Conservation (phyloP, 352 stramenopile genomes). For the Globisporangium emineosum region DNA sequence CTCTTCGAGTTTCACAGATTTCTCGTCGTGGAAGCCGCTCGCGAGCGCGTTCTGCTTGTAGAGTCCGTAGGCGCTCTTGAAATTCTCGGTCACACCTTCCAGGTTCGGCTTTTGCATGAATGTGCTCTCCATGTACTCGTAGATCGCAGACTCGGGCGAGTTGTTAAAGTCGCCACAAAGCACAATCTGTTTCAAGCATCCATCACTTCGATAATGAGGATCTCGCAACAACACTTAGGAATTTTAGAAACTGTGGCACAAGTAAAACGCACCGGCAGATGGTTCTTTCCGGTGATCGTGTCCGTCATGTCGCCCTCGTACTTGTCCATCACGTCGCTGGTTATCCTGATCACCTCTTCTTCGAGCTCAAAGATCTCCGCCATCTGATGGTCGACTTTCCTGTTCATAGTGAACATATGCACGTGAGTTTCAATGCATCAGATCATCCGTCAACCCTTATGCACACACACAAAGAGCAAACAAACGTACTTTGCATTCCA, state of each 20-base stretch:
- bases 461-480: not conserved
- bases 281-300: slow-evolving; percentile 47
- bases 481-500: slow-evolving; percentile 80
- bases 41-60: slow-evolving; percentile 56
- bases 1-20: slow-evolving; percentile 27
- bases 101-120: slow-evolving; percentile 85
- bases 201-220: no score
- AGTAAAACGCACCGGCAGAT: slow-evolving; percentile 38
- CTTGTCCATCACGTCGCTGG: slow-evolving; percentile 75
- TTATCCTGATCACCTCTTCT: slow-evolving; percentile 81
- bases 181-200: slow-evolving; percentile 39
- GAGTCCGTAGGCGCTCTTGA: slow-evolving; percentile 66
- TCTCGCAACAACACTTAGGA: not conserved
- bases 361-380: slow-evolving; percentile 79
- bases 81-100: slow-evolving; percentile 60
- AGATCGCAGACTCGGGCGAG: slow-evolving; percentile 76
- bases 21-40: slow-evolving; percentile 25
- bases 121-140: slow-evolving; percentile 87
- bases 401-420: slow-evolving; percentile 12
- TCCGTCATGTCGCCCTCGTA: slow-evolving; percentile 62
- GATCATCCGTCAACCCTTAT: not conserved
- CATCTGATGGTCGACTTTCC: slow-evolving; percentile 88
- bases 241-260: not conserved
- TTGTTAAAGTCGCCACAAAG: slow-evolving; percentile 89
- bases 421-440: not conserved